Base-by-base conservation (phyloP, 768 basidiomycete genomes). In the Leccinum disarticulatum region DNA sequence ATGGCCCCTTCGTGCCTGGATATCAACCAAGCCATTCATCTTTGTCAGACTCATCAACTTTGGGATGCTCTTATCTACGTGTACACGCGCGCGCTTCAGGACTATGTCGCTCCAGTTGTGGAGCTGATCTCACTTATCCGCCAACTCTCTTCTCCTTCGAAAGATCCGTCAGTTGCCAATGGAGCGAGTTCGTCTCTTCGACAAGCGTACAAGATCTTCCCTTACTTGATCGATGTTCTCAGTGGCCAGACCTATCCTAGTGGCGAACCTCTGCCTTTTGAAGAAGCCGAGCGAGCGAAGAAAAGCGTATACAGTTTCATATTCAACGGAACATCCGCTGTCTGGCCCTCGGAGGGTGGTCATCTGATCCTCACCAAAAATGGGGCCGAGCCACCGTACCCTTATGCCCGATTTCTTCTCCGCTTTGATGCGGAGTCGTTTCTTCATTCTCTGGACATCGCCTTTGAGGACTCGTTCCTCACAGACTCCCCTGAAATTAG, bases 11-110 rank as follows among this genome's bases (percentile, higher is more conserved):
- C 83, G 2, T 92, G 88, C 65, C 76, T 99, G 60, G 97, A 99
- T 69, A 87, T 98, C 74, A 91, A 98, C 68, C 96, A 98, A 75
- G 89, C 90, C 5, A 90, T 98, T 64, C 81, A 74, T 27, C 80
- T 99, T 5, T 99, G 97, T 68, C 89, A 93, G 72, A 81, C 75
- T 58, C 83, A 94, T 68, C 81, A 81, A 28, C 83, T 98, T 5
- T 97, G 93, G 77, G 96, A 98, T 67, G 95, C 96, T 0, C 82
- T 98, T 59, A 88, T 96, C 58, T 95, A 97, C 71, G 87, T 98
- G 38, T 96, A 95, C 73, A 96, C 90, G 10, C 84, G 88, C 50
- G 93, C 95, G 3, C 74, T 99, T 65, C 81, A 78, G 61, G 97
- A 99, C 70, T 97, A 89, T 60, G 87, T 95, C 35, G 85, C 93